Base-by-base conservation (phyloP, 1,284 basidiomycete species). In the Naganishia liquefaciens region DNA sequence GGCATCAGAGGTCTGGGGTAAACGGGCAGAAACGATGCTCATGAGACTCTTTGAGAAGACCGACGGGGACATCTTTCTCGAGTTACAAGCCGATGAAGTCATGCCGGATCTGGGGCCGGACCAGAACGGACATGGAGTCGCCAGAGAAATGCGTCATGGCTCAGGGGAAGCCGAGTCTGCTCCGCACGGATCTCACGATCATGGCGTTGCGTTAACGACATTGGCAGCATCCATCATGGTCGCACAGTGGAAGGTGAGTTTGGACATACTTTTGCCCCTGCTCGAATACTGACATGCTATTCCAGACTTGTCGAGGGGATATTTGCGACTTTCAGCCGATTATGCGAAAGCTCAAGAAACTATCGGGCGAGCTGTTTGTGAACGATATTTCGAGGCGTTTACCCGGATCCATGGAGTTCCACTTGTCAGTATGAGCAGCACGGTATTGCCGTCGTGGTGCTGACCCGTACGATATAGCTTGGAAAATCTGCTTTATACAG, bases 291-390 rank as follows among this genome's bases (percentile, higher is more conserved):
- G 30, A 37, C 19, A 2, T 65, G 50, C 62, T 3, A 52, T 19
- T 2, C 27, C 44, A 75, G 74, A 74, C 73, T 21, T 75, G 73
- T 54, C 68, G 74, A 6, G 74, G 74, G 2, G 74, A 75, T 52
- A 72, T 75, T 5, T 74, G 72, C 70, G 74, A 72, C 10, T 74
- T 71, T 49, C 68, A 65, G n/a, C 63, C 54, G 23, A 51, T 71
- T 5, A 68, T 73, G 17, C 62, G 63, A 54, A 66, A 71, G 51
- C 65, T 73, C 39, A 64, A 63, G 0, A 54, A 39, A 11, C 62
- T 74, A 5, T 55, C 68, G 7, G 51, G 61, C 5, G 25, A 54
- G n/a, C 52, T 73, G 1, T 74, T 70, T 63, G 65, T 57, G 10
- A 27, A 54, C 5, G 63, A 68, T n/a, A 21, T 23, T 4, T 44